Evolutionary conservation across 495 filamentous ascomycete genomes (phyloP).

Genomic region (Annulohypoxylon bovei): DNA sequence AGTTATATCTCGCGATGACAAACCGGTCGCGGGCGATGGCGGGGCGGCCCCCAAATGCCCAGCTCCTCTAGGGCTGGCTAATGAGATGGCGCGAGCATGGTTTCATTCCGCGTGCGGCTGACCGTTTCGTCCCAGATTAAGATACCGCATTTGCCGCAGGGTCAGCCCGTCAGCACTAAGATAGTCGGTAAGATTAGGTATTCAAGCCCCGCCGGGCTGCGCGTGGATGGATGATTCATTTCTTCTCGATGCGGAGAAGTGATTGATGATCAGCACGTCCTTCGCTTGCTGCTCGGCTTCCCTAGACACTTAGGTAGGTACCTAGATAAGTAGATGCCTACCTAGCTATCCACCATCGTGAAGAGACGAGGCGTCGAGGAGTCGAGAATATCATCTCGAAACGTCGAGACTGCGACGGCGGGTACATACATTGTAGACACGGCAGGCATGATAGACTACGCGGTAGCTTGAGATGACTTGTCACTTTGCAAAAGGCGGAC

Average conservation of each 20-base stretch:
- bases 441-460: too few relatives aligned
- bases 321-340: too few relatives aligned
- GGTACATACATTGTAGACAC: too few relatives aligned
- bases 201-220: conserved; percentile 13
- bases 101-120: conserved; percentile 34
- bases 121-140: conserved; percentile 8
- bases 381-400: too few relatives aligned
- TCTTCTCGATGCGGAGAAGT: conserved; percentile 7
- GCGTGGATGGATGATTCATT: neutral
- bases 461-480: neutral
- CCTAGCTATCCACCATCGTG: too few relatives aligned
- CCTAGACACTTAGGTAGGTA: too few relatives aligned
- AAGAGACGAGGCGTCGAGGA: too few relatives aligned
- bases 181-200: neutral
- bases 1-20: conserved; percentile 28
- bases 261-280: neutral
- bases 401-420: too few relatives aligned
- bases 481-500: neutral
- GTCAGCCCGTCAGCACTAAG: conserved; percentile 33
- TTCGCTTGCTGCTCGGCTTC: too few relatives aligned
- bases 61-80: neutral
- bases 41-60: conserved; percentile 19
- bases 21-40: neutral
- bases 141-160: conserved; percentile 1
- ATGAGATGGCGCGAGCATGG: conserved; percentile 23